These are phyloP conservation scores for Diaporthe aspalathi DNA, from an alignment of 2,329 filamentous ascomycete genomes.

Conservation along the genomic window DNA sequence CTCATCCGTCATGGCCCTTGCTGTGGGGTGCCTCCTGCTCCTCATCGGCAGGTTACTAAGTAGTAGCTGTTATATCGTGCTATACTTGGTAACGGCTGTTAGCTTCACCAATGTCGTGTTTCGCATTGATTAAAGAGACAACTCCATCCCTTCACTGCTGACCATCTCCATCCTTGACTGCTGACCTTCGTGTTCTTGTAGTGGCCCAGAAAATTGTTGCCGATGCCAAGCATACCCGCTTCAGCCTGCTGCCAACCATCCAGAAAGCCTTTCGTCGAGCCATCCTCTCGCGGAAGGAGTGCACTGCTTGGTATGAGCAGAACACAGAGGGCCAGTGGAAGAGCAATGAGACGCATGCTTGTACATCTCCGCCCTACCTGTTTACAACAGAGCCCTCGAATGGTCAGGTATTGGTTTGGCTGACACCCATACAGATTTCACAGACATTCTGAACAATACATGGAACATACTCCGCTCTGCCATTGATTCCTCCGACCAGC, in stretches of 20 bases:
- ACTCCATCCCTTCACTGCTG: neutral
- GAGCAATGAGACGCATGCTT: constrained; percentile 21
- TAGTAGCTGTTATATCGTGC: too few species aligned
- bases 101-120: neutral
- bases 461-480: constrained; percentile 28
- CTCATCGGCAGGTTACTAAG: too few species aligned
- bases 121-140: neutral
- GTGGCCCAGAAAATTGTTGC: constrained; percentile 20
- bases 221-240: neutral
- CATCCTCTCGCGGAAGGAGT: constrained; percentile 9
- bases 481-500: neutral
- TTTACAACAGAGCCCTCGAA: neutral
- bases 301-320: constrained; percentile 22
- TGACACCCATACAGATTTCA: constrained; percentile 19
- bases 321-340: constrained; percentile 9
- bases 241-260: neutral
- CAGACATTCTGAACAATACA: constrained; percentile 3
- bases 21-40: too few species aligned
- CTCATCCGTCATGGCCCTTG: too few species aligned
- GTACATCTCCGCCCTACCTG: neutral
- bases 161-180: neutral
- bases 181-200: neutral
- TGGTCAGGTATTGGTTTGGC: neutral
- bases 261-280: constrained; percentile 25
- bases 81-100: neutral